A percentile compares a stretch with the other conserved stretches of the same genome.
phyloP scores from a whole-genome alignment of 352 stramenopile genomes.

The Pythium plurisporium region DNA sequence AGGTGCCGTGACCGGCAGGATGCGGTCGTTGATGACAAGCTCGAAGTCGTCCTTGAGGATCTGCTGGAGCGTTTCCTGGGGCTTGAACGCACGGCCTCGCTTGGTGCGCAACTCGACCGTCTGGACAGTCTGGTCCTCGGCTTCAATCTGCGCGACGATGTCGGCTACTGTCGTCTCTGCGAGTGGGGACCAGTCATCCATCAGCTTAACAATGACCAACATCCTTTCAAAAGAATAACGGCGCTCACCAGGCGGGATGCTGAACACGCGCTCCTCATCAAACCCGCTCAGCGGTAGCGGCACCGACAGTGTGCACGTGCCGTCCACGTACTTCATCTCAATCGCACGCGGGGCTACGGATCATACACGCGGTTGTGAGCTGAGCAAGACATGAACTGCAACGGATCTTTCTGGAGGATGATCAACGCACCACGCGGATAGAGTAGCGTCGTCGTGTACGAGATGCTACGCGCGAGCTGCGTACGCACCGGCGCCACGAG shows the following conservation, averaged over 20 bases:
- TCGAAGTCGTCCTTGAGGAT: slow-evolving; percentile 82
- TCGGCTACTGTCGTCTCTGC: slow-evolving; percentile 71
- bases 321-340: slow-evolving; percentile 80
- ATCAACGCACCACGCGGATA: slow-evolving; percentile 18
- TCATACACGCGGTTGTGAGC: too few relatives aligned
- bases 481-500: not conserved
- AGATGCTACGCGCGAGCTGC: slow-evolving; percentile 21
- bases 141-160: slow-evolving; percentile 70
- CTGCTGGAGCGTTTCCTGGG: slow-evolving; percentile 56
- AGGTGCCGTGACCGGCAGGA: slow-evolving; percentile 62
- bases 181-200: not conserved
- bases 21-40: slow-evolving; percentile 72
- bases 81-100: slow-evolving; percentile 51
- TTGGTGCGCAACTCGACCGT: slow-evolving; percentile 60
- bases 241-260: slow-evolving; percentile 43
- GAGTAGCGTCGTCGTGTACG: slow-evolving; percentile 13
- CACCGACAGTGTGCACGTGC: slow-evolving; percentile 66
- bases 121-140: slow-evolving; percentile 69
- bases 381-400: too few relatives aligned
- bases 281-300: slow-evolving; percentile 74
- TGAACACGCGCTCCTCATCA: slow-evolving; percentile 78
- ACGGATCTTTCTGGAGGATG: too few relatives aligned
- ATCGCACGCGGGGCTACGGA: slow-evolving; percentile 32
- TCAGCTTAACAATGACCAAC: too few relatives aligned
- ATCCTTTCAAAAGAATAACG: not conserved